Evolutionary conservation across 2,329 filamentous ascomycete species (phyloP), one percentile per base, ranked within the genome.

Genomic region (Colletotrichum sp.): DNA sequence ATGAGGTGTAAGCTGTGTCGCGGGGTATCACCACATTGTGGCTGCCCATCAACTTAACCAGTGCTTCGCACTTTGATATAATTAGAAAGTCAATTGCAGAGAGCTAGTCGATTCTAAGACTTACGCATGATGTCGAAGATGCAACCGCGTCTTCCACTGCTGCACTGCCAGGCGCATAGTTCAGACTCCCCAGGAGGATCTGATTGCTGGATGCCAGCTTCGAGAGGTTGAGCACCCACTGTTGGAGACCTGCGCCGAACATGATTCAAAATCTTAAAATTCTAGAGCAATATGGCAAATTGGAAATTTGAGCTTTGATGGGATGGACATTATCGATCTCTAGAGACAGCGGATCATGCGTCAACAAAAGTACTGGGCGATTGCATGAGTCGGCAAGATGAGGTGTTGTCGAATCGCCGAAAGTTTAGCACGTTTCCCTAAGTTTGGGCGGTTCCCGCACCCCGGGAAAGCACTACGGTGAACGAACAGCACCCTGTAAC

Each of bases 311-410:
- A 27, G 32, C 3, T 15, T 13, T 1, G 12, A 16, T 25, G 0
- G 12, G n/a, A 2, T 36, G 8, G 60, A 2, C 2, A 6, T 25
- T 0, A 10, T 27, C 0, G 5, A 1, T 1, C 22, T 39, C 6
- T 36, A 27, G 7, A 16, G 61, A 39, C 27, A 27, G 61, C 13
- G 32, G 32, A 64, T 64, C 0, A 18, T 22, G 6, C 32, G 4
- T 16, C 61, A 27, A 64, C 61, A 64, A 64, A 64, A 39, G 61
- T 64, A 39, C 5, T 12, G n/a, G 32, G 22, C 12, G n/a, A 39
- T 5, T 64, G 32, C 61, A 5, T 7, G 18, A 64, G 61, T 64
- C 61, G 61, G 30, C 12, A 1, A 64, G 61, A 39, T 27, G 32
- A 13, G 7, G 8, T 27, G 4, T 39, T 2, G n/a, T 39, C 61